Evolutionary conservation across 768 basidiomycete genomes (phyloP), one percentile per base, ranked within the genome.

Genomic region (Agaricus subrufescens): DNA sequence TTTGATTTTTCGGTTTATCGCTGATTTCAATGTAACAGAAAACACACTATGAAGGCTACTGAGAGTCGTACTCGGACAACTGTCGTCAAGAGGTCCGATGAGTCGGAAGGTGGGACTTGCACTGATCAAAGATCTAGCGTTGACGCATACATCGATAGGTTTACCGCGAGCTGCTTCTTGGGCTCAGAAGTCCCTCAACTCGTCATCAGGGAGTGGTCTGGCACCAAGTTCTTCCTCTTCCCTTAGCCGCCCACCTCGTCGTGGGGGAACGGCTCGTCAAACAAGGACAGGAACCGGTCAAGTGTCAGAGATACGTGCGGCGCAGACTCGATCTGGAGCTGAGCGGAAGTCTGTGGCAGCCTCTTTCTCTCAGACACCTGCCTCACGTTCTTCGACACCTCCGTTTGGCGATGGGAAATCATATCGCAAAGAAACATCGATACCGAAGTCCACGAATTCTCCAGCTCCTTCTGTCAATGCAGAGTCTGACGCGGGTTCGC

Each of bases 31-130:
- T 56, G 37, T 56, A 34, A 4, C 60, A 94, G 93, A 65, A 94
- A 94, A 83, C 93, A 94, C 68, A 91, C 91, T 0, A 89, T 94
- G 74, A 95, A 94, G 72, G 87, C 91, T 25, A 90, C 88, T 3
- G 93, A 94, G 68, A 87, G 77, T 52, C 75, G 87, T 43, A 69
- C 81, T 3, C 78, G 85, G 47, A 72, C 71, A 23, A 69, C 72
- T 10, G 69, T 74, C 3, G 66, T 77, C 11, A 68, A 74, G 10
- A 83, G 85, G 73, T 87, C 85, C 62, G 74, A 73, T 1, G 84
- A 91, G 46, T 86, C 88, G 26, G 82, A 85, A 65, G 76, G 81
- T 78, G 57, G 69, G 61, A 48, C 14, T 53, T 11, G 23, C 54
- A 50, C 43, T 52, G 26, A 27, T 42, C 40, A 4, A 11, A 34